Evolutionary conservation across 2,329 filamentous ascomycete genomes (phyloP).

Genomic region (Fusarium lateritium): DNA sequence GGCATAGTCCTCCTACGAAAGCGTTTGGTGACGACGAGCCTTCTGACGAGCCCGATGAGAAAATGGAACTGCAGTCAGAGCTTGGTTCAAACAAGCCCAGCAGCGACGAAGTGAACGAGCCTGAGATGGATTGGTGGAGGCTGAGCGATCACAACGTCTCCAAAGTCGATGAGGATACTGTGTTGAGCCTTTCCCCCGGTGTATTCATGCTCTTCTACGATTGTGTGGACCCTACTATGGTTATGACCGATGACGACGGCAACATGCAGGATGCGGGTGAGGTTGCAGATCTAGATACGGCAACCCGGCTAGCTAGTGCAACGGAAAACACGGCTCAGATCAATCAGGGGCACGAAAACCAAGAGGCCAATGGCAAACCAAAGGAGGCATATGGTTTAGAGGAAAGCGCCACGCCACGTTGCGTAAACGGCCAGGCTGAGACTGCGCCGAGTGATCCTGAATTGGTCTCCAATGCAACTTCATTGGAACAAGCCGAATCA

Average conservation of each 20-base stretch:
- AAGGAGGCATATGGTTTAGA: constrained; percentile 17
- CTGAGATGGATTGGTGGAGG: constrained; percentile 82
- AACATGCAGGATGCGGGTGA: constrained; percentile 45
- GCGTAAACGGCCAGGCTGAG: constrained; percentile 18
- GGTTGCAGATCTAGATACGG: constrained; percentile 20
- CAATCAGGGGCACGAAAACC: constrained; percentile 26
- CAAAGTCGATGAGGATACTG: constrained; percentile 78
- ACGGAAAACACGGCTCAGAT: constrained; percentile 9
- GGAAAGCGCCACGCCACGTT: constrained; percentile 23
- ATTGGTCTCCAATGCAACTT: constrained; percentile 12
- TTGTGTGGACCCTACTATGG: constrained; percentile 69
- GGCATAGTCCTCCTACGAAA: constrained; percentile 33
- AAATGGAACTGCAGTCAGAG: constrained; percentile 5
- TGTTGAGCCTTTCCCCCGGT: constrained; percentile 78
- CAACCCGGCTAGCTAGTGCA: constrained; percentile 9
- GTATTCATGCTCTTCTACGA: constrained; percentile 99
- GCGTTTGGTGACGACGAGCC: constrained; percentile 4
- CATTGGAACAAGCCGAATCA: constrained; percentile 2
- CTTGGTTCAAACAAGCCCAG: constrained; percentile 16
- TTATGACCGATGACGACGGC: constrained; percentile 57
- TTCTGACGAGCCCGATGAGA: constrained; percentile 34
- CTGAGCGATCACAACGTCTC: constrained; percentile 91
- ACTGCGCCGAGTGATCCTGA: constrained; percentile 28
- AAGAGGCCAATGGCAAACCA: constrained; percentile 15
- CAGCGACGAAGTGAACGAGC: constrained; percentile 46